Conservation (phyloP, 805 yeast species). For the Ogataea thermomethanolica region DNA sequence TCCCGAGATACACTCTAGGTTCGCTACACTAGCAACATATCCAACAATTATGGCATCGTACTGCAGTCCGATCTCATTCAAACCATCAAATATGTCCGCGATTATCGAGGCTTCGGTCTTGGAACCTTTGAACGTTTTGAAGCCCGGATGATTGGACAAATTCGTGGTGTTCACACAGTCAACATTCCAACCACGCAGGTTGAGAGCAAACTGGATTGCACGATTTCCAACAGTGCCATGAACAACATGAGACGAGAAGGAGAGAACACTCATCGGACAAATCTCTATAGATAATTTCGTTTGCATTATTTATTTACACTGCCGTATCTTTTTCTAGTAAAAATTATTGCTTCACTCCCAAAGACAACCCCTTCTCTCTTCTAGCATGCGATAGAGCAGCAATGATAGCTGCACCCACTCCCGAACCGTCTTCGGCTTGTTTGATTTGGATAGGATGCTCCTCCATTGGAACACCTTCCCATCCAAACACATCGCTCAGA, state of each 20-base stretch:
- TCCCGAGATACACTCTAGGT: conserved; percentile 46
- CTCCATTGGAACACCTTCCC: conserved; percentile 45
- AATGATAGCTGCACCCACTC: conserved; percentile 97
- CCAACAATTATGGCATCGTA: conserved; percentile 78
- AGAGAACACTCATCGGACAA: conserved; percentile 35
- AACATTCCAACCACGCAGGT: conserved; percentile 87
- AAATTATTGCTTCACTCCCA: conserved; percentile 41
- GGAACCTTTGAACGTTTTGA: conserved; percentile 62
- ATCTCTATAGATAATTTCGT: not conserved
- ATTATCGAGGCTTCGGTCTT: conserved; percentile 46
- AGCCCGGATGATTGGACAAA: conserved; percentile 91
- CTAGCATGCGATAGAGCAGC: conserved; percentile 91
- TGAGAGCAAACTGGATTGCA: conserved; percentile 88
- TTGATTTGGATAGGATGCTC: conserved; percentile 81
- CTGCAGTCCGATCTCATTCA: conserved; percentile 43
- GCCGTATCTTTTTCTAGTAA: conserved; percentile 1
- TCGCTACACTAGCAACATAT: conserved; percentile 63
- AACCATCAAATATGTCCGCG: conserved; percentile 49
- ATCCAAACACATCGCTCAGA: conserved; percentile 85
- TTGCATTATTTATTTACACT: conserved; percentile 2
- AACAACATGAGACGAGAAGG: conserved; percentile 85
- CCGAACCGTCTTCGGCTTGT: conserved; percentile 97
- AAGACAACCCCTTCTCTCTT: conserved; percentile 63
- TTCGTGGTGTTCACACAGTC: conserved; percentile 86
- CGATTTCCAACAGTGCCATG: conserved; percentile 95